Percentiles rank a stretch among this genome's conserved stretches.
Evolutionary conservation across 768 basidiomycete species (phyloP).

Genomic region (Rhodotorula babjevae): DNA sequence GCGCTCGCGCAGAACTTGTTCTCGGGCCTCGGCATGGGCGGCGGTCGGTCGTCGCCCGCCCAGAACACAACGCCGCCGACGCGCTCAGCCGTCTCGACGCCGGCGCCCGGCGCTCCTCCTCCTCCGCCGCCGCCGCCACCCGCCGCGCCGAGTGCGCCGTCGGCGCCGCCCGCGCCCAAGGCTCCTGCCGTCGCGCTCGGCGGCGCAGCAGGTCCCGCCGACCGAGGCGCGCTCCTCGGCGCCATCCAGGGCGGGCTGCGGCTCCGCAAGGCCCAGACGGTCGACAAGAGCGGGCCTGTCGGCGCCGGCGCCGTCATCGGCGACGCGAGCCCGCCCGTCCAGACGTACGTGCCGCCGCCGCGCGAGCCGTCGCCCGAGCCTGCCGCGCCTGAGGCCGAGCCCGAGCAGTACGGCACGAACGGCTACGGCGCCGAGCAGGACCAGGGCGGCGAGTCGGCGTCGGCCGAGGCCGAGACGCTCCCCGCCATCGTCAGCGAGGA

Average conservation of each 20-base stretch:
- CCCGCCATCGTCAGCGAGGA: conserved; percentile 34
- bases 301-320: conserved; percentile 75
- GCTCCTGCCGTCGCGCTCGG: conserved; percentile 44
- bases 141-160: conserved; percentile 44
- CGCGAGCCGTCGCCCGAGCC: conserved; percentile 10
- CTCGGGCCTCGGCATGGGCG: conserved; percentile 57
- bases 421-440: conserved; percentile 44
- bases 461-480: conserved; percentile 47
- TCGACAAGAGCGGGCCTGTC: conserved; percentile 69
- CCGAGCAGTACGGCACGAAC: conserved; percentile 57
- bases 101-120: conserved; percentile 29
- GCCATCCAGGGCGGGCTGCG: conserved; percentile 72
- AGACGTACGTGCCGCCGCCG: conserved; percentile 55
- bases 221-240: conserved; percentile 61
- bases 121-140: conserved; percentile 41
- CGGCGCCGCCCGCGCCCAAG: conserved; percentile 44
- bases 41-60: conserved; percentile 40
- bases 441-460: conserved; percentile 63
- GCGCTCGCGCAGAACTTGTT: conserved; percentile 61
- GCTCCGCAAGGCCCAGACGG: conserved; percentile 70
- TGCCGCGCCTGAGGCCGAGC: conserved; percentile 25
- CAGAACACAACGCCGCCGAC: conserved; percentile 41
- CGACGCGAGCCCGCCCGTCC: conserved; percentile 63
- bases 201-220: conserved; percentile 52
- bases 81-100: conserved; percentile 39